Evolutionary conservation across 768 basidiomycete genomes (phyloP).

Genomic region (Calocybe indica): DNA sequence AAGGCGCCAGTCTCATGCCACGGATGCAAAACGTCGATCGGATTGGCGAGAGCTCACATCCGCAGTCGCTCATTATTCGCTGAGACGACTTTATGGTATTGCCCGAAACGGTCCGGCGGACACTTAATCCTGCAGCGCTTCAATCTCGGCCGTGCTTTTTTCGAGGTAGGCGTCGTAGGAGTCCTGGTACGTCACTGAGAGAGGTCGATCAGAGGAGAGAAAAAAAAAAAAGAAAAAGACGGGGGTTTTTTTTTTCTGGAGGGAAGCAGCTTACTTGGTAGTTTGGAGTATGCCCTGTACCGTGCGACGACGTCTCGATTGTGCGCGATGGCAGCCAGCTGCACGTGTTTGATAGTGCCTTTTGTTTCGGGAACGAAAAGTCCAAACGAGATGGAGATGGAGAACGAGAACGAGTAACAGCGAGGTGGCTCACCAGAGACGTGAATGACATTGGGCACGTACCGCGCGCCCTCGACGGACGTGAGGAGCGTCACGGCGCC

Average conservation of each 20-base stretch:
- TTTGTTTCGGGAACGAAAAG: neutral
- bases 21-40: too few relatives aligned
- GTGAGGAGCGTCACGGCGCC: conserved; percentile 70
- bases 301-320: conserved; percentile 69
- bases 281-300: conserved; percentile 49
- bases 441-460: conserved; percentile 75
- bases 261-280: conserved; percentile 34
- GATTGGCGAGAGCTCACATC: too few relatives aligned
- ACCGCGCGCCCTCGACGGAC: conserved; percentile 46
- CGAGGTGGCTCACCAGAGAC: conserved; percentile 57
- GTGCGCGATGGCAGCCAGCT: conserved; percentile 69
- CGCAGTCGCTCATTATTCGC: too few relatives aligned
- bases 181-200: conserved; percentile 50
- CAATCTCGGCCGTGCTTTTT: conserved; percentile 54
- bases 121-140: conserved; percentile 57
- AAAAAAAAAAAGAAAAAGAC: neutral
- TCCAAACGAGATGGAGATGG: neutral
- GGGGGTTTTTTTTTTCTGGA: neutral
- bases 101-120: neutral
- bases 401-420: neutral
- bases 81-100: too few relatives aligned
- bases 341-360: conserved; percentile 88
- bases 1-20: too few relatives aligned
- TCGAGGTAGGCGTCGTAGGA: conserved; percentile 54
- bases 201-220: neutral